A percentile compares a stretch with the other conserved stretches of the same genome.
These are phyloP conservation scores for Kazachstania sp. DNA, from an alignment of 1,139 yeast genomes.

Conservation along the genomic window DNA sequence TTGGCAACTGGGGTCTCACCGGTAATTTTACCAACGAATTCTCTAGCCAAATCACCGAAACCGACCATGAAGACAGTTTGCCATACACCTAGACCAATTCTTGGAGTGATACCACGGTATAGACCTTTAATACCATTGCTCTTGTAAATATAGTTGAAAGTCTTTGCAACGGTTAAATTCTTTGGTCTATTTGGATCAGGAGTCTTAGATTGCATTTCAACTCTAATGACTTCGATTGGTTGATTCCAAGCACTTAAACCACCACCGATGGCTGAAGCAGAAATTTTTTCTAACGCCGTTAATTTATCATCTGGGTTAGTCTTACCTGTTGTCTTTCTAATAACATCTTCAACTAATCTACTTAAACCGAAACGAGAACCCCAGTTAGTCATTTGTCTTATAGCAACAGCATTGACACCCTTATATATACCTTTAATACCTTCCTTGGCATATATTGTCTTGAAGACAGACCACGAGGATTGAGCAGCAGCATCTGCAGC, in stretches of 20 bases:
- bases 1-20: slow-evolving; percentile 46
- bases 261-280: slow-evolving; percentile 90
- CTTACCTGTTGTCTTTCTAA: slow-evolving; percentile 58
- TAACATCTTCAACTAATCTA: slow-evolving; percentile 81
- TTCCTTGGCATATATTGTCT: slow-evolving; percentile 71
- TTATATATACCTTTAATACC: slow-evolving; percentile 92
- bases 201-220: slow-evolving; percentile 94
- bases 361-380: slow-evolving; percentile 94
- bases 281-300: slow-evolving; percentile 68
- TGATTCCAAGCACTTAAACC: slow-evolving; percentile 98
- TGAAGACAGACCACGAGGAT: slow-evolving; percentile 77
- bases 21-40: slow-evolving; percentile 49
- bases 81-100: slow-evolving; percentile 95
- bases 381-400: slow-evolving; percentile 98
- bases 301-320: slow-evolving; percentile 50
- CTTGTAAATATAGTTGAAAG: slow-evolving; percentile 73
- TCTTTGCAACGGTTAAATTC: slow-evolving; percentile 71
- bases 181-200: slow-evolving; percentile 91
- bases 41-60: slow-evolving; percentile 88
- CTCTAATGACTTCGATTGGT: slow-evolving; percentile 95
- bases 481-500: slow-evolving; percentile 52
- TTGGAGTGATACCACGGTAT: slow-evolving; percentile 94
- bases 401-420: slow-evolving; percentile 99
- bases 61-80: slow-evolving; percentile 99
- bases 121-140: slow-evolving; percentile 83